A percentile compares a stretch with the other conserved stretches of the same genome.
Evolutionary conservation across 176 grass and related monocot genomes (phyloP).

Genomic region (Eragrostis curvula): DNA sequence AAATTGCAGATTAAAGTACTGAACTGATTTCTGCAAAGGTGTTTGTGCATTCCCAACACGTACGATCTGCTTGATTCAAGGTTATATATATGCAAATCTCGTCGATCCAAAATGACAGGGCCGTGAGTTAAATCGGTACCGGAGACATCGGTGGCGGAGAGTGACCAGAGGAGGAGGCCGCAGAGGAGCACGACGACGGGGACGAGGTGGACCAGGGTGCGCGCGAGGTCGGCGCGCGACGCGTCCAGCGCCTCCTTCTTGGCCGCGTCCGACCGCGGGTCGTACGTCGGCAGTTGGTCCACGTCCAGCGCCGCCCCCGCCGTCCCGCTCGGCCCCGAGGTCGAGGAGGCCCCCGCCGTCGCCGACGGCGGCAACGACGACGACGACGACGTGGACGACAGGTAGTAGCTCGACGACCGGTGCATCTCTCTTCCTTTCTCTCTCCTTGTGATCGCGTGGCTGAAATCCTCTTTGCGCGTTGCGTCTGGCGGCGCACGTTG

Average conservation of each 20-base stretch:
- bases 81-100: too few species aligned
- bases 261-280: slow-evolving; percentile 55
- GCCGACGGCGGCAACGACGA: background rate
- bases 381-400: slow-evolving; percentile 9
- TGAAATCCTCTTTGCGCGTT: background rate
- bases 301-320: slow-evolving; percentile 23
- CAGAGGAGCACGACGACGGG: slow-evolving; percentile 73
- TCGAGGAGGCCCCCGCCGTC: background rate
- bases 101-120: background rate
- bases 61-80: too few species aligned
- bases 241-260: slow-evolving; percentile 77
- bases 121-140: background rate
- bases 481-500: background rate
- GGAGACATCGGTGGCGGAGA: slow-evolving; percentile 44
- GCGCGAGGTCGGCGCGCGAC: slow-evolving; percentile 53
- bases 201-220: slow-evolving; percentile 66
- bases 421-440: slow-evolving; percentile 23
- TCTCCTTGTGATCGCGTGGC: background rate
- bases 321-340: slow-evolving; percentile 44
- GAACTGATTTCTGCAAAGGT: too few species aligned
- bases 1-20: too few species aligned
- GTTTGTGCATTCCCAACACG: too few species aligned
- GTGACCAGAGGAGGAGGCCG: slow-evolving; percentile 74
- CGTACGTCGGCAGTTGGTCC: slow-evolving; percentile 67
- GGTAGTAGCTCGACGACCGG: slow-evolving; percentile 52